Evolutionary conservation across 2,329 filamentous ascomycete genomes (phyloP), one percentile per base, ranked within the genome.

Genomic region (Fusarium floridanum): DNA sequence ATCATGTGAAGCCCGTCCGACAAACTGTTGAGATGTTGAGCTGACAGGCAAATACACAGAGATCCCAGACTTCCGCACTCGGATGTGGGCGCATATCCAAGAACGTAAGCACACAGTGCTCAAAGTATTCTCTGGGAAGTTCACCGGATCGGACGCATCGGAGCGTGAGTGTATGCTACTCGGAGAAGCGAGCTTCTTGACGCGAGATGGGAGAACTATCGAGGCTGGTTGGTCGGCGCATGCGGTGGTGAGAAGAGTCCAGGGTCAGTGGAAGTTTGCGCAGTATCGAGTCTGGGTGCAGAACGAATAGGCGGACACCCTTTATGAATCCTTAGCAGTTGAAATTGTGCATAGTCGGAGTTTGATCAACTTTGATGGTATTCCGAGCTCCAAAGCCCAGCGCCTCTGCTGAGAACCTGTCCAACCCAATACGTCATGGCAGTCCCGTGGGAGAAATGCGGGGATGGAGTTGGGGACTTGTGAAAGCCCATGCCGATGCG

Each of bases 31-130:
- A 45, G 60, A 64, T 29, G 20, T 63, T 41, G 29, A 39, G 37
- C 65, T 69, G 61, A 76, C 36, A 53, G 57, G 29, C 29, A 1
- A 24, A 48, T 14, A 16, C 32, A 87, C 32, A 87, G 86, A 85
- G 43, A 85, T 88, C 57, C 81, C 81, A 5, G 76, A 77, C 45
- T 72, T 87, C 32, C 82, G 86, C 39, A 71, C 72, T 20, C 77
- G 81, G 27, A 88, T 87, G 86, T 86, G 86, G 85, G 80, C 84
- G 14, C 72, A 76, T 22, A 82, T 86, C 22, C 74, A 77, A 65
- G 79, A 81, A 41, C 80, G 86, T 43, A 84, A 77, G 67, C 86
- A 88, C 77, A 82, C 75, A 3, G 81, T 86, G 29, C 74, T 74
- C 34, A 85, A 85, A 74, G 83, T 86, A 9, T 87, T 86, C 66